Evolutionary conservation across 176 grass and related monocot genomes (phyloP), one percentile per base, ranked within the genome.

Genomic region (Bothriochloa decipiens): DNA sequence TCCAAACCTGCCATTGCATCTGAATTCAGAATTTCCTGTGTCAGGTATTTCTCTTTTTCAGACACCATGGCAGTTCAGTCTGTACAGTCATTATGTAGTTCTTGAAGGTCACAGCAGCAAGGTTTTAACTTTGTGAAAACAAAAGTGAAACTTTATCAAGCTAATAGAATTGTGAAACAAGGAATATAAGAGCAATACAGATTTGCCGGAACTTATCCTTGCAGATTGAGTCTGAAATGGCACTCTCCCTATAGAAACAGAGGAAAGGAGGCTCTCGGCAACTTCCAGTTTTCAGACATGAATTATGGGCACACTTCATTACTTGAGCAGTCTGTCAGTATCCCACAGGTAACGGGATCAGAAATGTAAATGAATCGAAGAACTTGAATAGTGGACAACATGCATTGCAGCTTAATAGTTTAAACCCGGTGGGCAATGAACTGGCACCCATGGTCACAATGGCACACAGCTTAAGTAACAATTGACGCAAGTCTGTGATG

Each of bases 401-500:
- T 47, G 63, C 36, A 76, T 43, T n/a, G 26, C 66, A 58, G 53
- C 20, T 78, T 55, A 50, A 35, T 58, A 50, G 47, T 76, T 36
- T 78, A 27, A 36, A 71, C 2, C 13, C 16, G 0, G 25, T 36
- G 46, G 61, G 47, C 23, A 70, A 36, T 61, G 16, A 68, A n/a
- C 17, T 25, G 9, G 11, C 67, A 1, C 35, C 68, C 80, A 15
- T 18, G 58, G 78, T 83, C 74, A 43, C 53, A 61, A 27, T 29
- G 74, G 52, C 82, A 85, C 47, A 37, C 7, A 27, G 12, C 36
- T 40, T 64, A 73, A 20, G 29, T 68, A 77, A 79, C 61, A 89
- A n/a, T 22, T 10, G 40, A 78, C 25, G 77, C 45, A 74, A 27
- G 35, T 33, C 68, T 39, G 46, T 57, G 45, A 43, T 53, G 72